A percentile compares a stretch with the other conserved stretches of the same genome.
phyloP scores from a whole-genome alignment of 2,329 filamentous ascomycete genomes.

The Sarocladium strictum region DNA sequence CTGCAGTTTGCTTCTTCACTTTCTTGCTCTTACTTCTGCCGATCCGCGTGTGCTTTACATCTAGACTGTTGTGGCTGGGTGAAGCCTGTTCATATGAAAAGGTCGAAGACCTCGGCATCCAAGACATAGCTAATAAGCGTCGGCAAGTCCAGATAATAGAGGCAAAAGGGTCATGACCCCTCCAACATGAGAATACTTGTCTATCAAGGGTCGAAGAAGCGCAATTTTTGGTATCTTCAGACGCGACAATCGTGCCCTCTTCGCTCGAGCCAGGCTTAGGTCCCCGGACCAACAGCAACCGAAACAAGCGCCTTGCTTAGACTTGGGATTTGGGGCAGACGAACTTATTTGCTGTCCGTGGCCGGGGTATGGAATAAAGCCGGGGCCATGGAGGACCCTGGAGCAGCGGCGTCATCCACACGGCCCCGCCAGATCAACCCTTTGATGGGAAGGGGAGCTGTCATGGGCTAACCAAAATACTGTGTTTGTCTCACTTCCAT shows the following conservation, averaged over 20 bases:
- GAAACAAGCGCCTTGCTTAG: constrained; percentile 8
- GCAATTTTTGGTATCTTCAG: neutral
- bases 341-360: neutral
- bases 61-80: neutral
- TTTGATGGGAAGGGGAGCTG: neutral
- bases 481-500: constrained; percentile 1
- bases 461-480: constrained; percentile 1
- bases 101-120: neutral
- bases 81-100: neutral
- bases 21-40: constrained; percentile 7
- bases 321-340: neutral
- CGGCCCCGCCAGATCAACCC: constrained; percentile 3
- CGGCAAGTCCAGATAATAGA: neutral
- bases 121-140: constrained; percentile 7
- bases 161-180: neutral
- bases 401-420: neutral
- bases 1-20: neutral
- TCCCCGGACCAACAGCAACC: neutral
- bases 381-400: constrained; percentile 1
- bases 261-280: neutral
- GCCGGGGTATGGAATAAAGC: neutral
- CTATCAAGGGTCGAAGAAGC: neutral
- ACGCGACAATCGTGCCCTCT: neutral
- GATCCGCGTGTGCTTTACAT: constrained; percentile 8
- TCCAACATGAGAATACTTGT: neutral